Percentiles rank a stretch among this genome's conserved stretches.
These are phyloP conservation scores for Mycosphaerelloides madeirae DNA, from an alignment of 2,329 filamentous ascomycete species.

Conservation along the genomic window DNA sequence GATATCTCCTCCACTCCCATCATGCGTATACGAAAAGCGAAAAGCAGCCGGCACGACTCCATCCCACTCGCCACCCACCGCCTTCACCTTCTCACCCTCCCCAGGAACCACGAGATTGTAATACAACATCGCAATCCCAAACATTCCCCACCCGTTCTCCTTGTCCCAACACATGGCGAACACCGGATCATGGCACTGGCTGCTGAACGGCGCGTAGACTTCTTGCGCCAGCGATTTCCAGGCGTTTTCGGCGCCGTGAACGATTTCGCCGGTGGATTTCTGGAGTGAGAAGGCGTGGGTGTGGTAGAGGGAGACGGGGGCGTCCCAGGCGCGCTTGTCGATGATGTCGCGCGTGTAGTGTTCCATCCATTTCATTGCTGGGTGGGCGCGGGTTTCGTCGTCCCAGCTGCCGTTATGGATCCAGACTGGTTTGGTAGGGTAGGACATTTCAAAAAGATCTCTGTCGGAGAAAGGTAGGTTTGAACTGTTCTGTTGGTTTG, in stretches of 20 bases:
- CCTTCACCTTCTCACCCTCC: slow-evolving; percentile 14
- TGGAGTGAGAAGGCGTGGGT: slow-evolving; percentile 13
- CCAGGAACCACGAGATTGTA: slow-evolving; percentile 21
- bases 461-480: too few relatives aligned
- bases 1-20: slow-evolving; percentile 6
- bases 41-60: slow-evolving; percentile 21
- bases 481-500: too few relatives aligned
- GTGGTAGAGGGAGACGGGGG: slow-evolving; percentile 6
- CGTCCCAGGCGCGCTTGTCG: slow-evolving; percentile 12
- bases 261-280: slow-evolving; percentile 20
- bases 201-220: slow-evolving; percentile 24
- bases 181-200: slow-evolving; percentile 19
- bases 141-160: slow-evolving; percentile 24
- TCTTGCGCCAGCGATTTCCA: slow-evolving; percentile 16
- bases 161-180: slow-evolving; percentile 20
- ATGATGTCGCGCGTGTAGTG: slow-evolving; percentile 21
- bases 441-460: slow-evolving; percentile 21
- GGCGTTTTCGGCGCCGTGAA: slow-evolving; percentile 19
- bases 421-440: slow-evolving; percentile 20
- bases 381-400: slow-evolving; percentile 21
- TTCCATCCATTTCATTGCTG: slow-evolving; percentile 26
- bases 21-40: slow-evolving; percentile 24
- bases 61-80: slow-evolving; percentile 26
- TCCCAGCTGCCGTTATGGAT: slow-evolving; percentile 20
- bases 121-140: slow-evolving; percentile 20